Percentiles rank a stretch among this genome's conserved stretches.
These are phyloP conservation scores for Verticillium tricorpus DNA, from an alignment of 2,329 filamentous ascomycete genomes.

Conservation along the genomic window DNA sequence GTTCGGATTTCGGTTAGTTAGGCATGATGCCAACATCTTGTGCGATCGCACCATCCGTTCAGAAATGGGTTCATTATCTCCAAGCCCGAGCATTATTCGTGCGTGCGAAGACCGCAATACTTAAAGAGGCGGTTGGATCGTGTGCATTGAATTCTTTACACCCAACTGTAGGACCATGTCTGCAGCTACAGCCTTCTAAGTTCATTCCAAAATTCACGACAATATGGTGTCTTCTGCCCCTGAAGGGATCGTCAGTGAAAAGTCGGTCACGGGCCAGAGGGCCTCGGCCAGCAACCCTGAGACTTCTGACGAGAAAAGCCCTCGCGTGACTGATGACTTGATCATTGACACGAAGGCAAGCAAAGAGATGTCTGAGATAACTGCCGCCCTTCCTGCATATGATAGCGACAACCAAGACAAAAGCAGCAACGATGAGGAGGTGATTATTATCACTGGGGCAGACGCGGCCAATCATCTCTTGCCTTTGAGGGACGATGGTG, in stretches of 20 bases:
- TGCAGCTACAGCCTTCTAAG: background rate
- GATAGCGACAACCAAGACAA: constrained; percentile 8
- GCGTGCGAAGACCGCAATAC: too few relatives aligned
- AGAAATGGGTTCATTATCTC: too few relatives aligned
- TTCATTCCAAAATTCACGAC: background rate
- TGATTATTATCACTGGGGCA: constrained; percentile 45
- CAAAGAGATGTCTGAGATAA: background rate
- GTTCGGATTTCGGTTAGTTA: too few relatives aligned
- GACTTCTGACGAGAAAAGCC: background rate
- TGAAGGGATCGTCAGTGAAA: background rate
- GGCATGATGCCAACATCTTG: too few relatives aligned
- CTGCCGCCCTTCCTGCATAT: background rate
- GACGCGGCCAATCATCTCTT: constrained; percentile 46
- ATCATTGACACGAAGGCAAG: background rate
- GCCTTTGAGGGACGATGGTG: constrained; percentile 48
- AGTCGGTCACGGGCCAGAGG: background rate
- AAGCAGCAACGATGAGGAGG: constrained; percentile 30
- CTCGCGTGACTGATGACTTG: background rate
- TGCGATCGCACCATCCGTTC: too few relatives aligned
- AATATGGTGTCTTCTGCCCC: background rate
- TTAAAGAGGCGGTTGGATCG: too few relatives aligned
- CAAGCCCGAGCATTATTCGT: too few relatives aligned
- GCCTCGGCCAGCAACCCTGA: background rate
- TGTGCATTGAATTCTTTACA: too few relatives aligned
- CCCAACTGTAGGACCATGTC: background rate